Evolutionary conservation across 108 stramenopile species (phyloP), one percentile per base, ranked within the genome.

Genomic region (Fragilaria crotonensis): DNA sequence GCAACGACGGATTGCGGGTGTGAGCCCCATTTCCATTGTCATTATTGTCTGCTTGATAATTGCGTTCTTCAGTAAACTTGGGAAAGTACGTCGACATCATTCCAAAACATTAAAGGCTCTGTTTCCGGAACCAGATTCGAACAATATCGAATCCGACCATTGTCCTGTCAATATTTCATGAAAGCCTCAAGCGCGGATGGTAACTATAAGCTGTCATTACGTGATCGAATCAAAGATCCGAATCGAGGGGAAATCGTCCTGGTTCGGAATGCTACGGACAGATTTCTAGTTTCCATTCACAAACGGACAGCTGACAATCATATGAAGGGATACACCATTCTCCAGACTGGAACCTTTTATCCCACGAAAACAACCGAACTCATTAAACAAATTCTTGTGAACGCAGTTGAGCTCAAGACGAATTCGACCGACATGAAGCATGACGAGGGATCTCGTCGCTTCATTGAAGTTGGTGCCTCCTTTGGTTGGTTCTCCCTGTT

Each of bases 401-500:
- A 41, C 14, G 14, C n/a, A n/a, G n/a, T n/a, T n/a, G n/a, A n/a
- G n/a, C n/a, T n/a, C n/a, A n/a, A n/a, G n/a, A n/a, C n/a, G n/a
- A n/a, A n/a, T n/a, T n/a, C n/a, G n/a, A n/a, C n/a, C n/a, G n/a
- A n/a, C n/a, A n/a, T n/a, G n/a, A n/a, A n/a, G n/a, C n/a, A n/a
- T n/a, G n/a, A n/a, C n/a, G n/a, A n/a, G n/a, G n/a, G n/a, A n/a
- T n/a, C n/a, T n/a, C n/a, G n/a, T 41, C 36, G 36, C 14, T 41
- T 41, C 36, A 41, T 77, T 5, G 76, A 77, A 45, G 67, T 72
- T 3, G 76, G 76, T 0, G 69, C 64, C 22, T 71, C 70, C 32
- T 46, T 72, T 32, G 76, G 76, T 1, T 77, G 71, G 70, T 77
- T 72, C 27, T 68, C 69, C 11, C 30, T 77, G 3, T 28, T 77